Percentiles rank a stretch among this genome's conserved stretches.
These are phyloP conservation scores for Tricholoma matsutake DNA, from an alignment of 768 basidiomycete species.

Conservation along the genomic window DNA sequence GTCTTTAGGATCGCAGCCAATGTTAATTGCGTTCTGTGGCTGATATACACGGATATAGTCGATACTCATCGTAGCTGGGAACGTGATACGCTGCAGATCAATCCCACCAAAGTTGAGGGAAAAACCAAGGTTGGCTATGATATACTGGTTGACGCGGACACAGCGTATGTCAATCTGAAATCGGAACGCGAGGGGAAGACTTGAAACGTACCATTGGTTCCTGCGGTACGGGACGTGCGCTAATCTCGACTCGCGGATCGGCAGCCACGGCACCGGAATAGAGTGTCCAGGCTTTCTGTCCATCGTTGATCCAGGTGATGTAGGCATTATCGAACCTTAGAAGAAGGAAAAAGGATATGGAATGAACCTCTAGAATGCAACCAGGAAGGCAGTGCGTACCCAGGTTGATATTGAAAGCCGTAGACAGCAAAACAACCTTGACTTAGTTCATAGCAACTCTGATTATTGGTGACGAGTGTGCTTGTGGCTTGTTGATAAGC, in stretches of 20 bases:
- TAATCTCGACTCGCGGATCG: constrained; percentile 51
- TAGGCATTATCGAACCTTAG: constrained; percentile 44
- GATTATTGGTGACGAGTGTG: constrained; percentile 58
- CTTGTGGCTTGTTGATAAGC: constrained; percentile 74
- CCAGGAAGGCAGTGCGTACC: constrained; percentile 30
- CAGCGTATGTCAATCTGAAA: neutral
- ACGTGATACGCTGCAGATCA: constrained; percentile 50
- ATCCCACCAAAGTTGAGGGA: constrained; percentile 66
- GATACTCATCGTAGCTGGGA: constrained; percentile 62
- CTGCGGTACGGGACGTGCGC: constrained; percentile 55
- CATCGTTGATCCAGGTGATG: constrained; percentile 62
- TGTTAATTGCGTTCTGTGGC: constrained; percentile 41
- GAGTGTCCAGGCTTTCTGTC: constrained; percentile 52
- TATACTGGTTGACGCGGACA: constrained; percentile 39
- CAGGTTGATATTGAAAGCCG: constrained; percentile 51
- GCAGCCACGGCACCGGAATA: constrained; percentile 44
- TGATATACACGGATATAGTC: constrained; percentile 86
- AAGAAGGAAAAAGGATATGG: neutral
- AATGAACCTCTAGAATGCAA: constrained; percentile 20
- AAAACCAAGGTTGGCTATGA: constrained; percentile 70
- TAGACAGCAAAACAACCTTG: constrained; percentile 32
- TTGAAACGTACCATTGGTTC: constrained; percentile 63
- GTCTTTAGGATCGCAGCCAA: constrained; percentile 68
- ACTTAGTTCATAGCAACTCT: constrained; percentile 55
- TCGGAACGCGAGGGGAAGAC: neutral